Base-by-base conservation (phyloP, 2,329 filamentous ascomycete species). In the Trichoderma guizhouense region DNA sequence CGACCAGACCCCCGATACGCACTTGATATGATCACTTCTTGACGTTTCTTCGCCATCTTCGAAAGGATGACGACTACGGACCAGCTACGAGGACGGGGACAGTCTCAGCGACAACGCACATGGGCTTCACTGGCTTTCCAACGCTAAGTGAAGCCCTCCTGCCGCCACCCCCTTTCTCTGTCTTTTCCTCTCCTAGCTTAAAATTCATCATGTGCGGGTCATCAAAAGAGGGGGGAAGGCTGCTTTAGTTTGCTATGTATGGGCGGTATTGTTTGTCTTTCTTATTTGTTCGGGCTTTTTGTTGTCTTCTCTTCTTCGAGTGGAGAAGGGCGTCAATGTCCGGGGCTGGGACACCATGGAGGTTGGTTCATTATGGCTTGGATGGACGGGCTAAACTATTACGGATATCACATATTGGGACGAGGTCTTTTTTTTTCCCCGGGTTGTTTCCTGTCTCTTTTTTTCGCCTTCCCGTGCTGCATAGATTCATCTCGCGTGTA, bases 1-100 rank as follows among this genome's bases (percentile, higher is more conserved):
- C 82, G 84, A 72, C 86, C 85, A 18, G 87, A 90, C 73, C 86
- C 87, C 32, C 83, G 87, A 72, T 89, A 87, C 74, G 85, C 83
- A 21, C 81, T 89, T 57, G 83, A 83, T 67, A 88, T 87, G 81
- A 82, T 88, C 66, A 86, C 86, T 63, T 72, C 71, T 14, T 72
- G 68, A 71, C 8, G 11, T n/a, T 18, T 32, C 18, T 51, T 32
- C 43, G n/a, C 66, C 32, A 28, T 51, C 18, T 60, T 32, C 9
- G 7, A 11, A 26, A 30, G 9, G 28, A 32, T 51, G 55, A 39
- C 34, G 24, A 12, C n/a, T 34, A 53, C 15, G 57, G 57, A 36
- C 21, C 21, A 9, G 15, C n/a, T 53, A 62, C 9, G 67, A 30
- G 39, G 12, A 28, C 8, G n/a, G 26, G 28, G 24, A 53, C n/a